Evolutionary conservation across 1,139 yeast species (phyloP), one percentile per base, ranked within the genome.

Genomic region (Debaryomyces sp.): DNA sequence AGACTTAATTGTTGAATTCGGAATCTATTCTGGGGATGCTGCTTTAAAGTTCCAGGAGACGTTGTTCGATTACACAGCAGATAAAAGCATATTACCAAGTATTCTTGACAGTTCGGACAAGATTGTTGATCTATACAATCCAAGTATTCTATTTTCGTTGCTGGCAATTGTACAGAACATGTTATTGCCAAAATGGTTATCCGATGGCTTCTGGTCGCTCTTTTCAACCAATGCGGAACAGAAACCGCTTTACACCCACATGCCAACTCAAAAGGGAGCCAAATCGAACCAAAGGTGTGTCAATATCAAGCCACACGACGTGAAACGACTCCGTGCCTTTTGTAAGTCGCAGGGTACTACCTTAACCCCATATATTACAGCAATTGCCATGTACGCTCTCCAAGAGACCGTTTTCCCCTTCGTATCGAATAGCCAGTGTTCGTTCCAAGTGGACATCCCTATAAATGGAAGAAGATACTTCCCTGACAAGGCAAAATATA

Each of bases 401-500:
- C 64, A 62, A 43, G 57, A 66, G n/a, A 53, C 62, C 0, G 49
- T 67, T 3, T 52, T 66, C 41, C 51, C 54, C 12, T 38, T 36
- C 12, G 47, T 59, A 6, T 47, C 54, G 29, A 47, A 53, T 2
- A 22, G 23, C 2, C 40, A 41, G 4, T 39, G 48, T 1, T 55
- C 53, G 18, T 56, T 65, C 1, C 48, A 57, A 8, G 41, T 45
- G 4, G 27, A 56, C 5, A 54, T 64, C 10, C 64, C 62, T 2
- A 43, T 68, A 18, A 54, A 62, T 32, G 74, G 72, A 2, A 58
- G 75, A 43, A 50, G 70, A 32, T 69, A 57, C 43, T 52, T 45
- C 24, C 62, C 67, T 0, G 55, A 55, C 8, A 30, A 41, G 2
- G 32, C 26, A 9, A 44, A 54, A 1, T 48, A 52, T 10, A 51